Conservation (phyloP, 1,284 basidiomycete genomes). For the Rhodotorula sp. region DNA sequence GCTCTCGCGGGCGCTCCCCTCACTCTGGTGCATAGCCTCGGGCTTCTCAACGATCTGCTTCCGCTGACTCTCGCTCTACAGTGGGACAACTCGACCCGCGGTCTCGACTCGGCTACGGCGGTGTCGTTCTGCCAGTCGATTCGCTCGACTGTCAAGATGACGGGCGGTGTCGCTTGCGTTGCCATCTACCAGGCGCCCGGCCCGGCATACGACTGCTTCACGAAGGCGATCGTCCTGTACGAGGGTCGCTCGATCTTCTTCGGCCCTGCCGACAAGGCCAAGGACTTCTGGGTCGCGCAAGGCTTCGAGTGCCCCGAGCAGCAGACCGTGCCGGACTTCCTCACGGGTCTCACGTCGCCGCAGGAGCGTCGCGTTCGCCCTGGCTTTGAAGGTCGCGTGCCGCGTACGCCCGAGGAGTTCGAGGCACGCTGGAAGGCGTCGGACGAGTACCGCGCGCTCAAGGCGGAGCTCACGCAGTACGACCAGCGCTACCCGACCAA, state of each 20-base stretch:
- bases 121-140: conserved; percentile 60
- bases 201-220: conserved; percentile 62
- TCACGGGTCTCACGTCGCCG: conserved; percentile 53
- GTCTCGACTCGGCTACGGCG: conserved; percentile 66
- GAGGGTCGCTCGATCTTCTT: conserved; percentile 79
- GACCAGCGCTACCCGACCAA: conserved; percentile 51
- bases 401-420: conserved; percentile 29
- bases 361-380: conserved; percentile 48
- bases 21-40: background rate
- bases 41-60: background rate
- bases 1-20: conserved; percentile 52
- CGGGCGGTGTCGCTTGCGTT: conserved; percentile 39
- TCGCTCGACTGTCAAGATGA: conserved; percentile 42
- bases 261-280: conserved; percentile 70
- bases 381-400: conserved; percentile 41
- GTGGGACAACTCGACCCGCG: conserved; percentile 63
- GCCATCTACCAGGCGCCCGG: conserved; percentile 63
- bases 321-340: conserved; percentile 64
- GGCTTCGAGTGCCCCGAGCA: conserved; percentile 68
- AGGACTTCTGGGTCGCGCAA: conserved; percentile 71
- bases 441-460: conserved; percentile 50
- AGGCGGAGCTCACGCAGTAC: conserved; percentile 51
- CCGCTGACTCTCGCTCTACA: background rate
- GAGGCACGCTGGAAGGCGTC: conserved; percentile 51
- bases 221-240: conserved; percentile 68